phyloP scores from a whole-genome alignment of 2,329 filamentous ascomycete species.

The Hymenoscyphus fructigenus region DNA sequence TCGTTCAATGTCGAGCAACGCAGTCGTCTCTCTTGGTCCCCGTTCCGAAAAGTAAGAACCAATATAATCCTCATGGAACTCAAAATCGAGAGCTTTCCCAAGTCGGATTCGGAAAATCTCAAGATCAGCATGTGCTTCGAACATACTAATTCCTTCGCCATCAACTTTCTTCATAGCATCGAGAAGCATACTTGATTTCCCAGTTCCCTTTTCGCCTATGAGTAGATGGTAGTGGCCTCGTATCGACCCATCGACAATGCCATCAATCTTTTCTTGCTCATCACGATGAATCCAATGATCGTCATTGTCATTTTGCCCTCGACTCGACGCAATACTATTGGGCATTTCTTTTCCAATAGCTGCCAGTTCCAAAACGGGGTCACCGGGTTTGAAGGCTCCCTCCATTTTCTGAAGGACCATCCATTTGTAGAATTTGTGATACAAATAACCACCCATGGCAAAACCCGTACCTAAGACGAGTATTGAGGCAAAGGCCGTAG shows the following conservation, averaged over 20 bases:
- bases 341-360: conserved; percentile 60
- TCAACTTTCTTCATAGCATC: conserved; percentile 93
- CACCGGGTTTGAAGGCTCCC: conserved; percentile 86
- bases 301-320: conserved; percentile 35
- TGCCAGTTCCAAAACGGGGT: conserved; percentile 82
- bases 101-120: conserved; percentile 93
- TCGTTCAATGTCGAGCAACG: conserved; percentile 90
- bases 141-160: conserved; percentile 88
- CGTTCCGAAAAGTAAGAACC: conserved; percentile 93
- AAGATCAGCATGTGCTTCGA: conserved; percentile 91
- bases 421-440: conserved; percentile 84
- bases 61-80: conserved; percentile 97
- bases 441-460: conserved; percentile 68
- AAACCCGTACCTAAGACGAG: conserved; percentile 67
- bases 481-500: conserved; percentile 74
- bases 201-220: conserved; percentile 92
- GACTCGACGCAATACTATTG: conserved; percentile 37
- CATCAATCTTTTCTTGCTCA: conserved; percentile 79
- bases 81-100: conserved; percentile 91
- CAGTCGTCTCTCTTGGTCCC: conserved; percentile 87
- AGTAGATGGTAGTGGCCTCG: conserved; percentile 87
- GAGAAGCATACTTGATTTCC: conserved; percentile 94
- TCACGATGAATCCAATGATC: conserved; percentile 79
- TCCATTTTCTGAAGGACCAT: conserved; percentile 90
- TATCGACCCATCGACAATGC: conserved; percentile 72